Percentiles rank a stretch among this genome's conserved stretches.
These are phyloP conservation scores for Gentiana straminea DNA, from an alignment of 257 asterid species.

Conservation along the genomic window DNA sequence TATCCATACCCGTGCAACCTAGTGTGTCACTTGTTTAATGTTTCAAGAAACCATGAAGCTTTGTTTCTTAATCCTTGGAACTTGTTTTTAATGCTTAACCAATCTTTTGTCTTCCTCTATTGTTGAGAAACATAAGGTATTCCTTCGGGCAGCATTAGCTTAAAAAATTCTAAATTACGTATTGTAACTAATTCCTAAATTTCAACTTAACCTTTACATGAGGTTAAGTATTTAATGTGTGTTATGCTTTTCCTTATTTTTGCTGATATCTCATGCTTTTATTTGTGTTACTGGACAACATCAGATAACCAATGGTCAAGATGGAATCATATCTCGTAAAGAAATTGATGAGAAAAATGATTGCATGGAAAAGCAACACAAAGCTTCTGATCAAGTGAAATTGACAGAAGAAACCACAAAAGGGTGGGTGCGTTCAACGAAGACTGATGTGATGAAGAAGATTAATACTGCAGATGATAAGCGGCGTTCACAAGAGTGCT, in stretches of 20 bases:
- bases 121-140: no score
- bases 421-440: conserved; percentile 57
- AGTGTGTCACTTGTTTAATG: no score
- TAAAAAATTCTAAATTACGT: no score
- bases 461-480: conserved; percentile 21
- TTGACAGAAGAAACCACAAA: conserved; percentile 36
- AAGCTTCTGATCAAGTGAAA: conserved; percentile 22
- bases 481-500: conserved; percentile 19
- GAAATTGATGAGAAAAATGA: conserved; percentile 24
- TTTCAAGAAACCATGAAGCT: no score
- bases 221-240: not conserved
- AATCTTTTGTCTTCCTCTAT: no score
- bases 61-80: no score
- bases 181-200: no score
- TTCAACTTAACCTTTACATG: no score
- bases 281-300: not conserved
- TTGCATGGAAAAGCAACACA: conserved; percentile 15
- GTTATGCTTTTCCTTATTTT: conserved; percentile 2
- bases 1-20: no score
- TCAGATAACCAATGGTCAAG: conserved; percentile 34
- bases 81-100: no score
- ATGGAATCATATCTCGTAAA: conserved; percentile 17
- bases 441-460: conserved; percentile 41
- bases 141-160: no score
- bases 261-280: not conserved